Evolutionary conservation across 495 filamentous ascomycete genomes (phyloP).

Genomic region (Penicillium tannophilum): DNA sequence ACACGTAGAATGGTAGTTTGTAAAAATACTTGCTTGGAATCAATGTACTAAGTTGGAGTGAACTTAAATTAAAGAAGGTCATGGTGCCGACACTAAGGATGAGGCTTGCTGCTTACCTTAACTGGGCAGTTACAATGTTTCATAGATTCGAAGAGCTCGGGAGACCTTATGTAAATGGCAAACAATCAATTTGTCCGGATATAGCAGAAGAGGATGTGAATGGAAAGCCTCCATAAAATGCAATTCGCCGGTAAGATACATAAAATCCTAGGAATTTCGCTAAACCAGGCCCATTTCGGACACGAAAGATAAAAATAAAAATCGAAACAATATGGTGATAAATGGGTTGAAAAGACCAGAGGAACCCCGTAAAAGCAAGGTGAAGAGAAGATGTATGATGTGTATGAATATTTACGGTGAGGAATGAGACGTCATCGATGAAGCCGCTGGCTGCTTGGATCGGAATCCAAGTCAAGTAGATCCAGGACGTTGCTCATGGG

Average conservation of each 20-base stretch:
- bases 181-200: neutral
- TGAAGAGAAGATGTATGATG: neutral
- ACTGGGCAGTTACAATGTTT: no score
- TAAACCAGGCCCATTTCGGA: conserved; percentile 5
- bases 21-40: no score
- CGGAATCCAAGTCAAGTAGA: neutral
- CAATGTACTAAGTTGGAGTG: no score
- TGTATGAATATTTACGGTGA: conserved; percentile 1
- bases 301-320: neutral
- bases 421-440: neutral
- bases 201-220: neutral
- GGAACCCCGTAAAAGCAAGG: neutral
- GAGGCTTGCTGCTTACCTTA: no score
- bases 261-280: conserved; percentile 1
- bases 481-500: neutral
- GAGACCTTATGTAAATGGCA: no score
- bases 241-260: conserved; percentile 5
- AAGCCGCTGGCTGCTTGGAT: neutral
- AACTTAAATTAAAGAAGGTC: no score
- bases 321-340: neutral
- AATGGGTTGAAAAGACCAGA: neutral
- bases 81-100: no score
- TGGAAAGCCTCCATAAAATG: conserved; percentile 5
- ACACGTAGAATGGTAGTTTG: no score
- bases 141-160: no score